A percentile compares a stretch with the other conserved stretches of the same genome.
phyloP scores from a whole-genome alignment of 2,329 filamentous ascomycete species.

The Monascus ruber region DNA sequence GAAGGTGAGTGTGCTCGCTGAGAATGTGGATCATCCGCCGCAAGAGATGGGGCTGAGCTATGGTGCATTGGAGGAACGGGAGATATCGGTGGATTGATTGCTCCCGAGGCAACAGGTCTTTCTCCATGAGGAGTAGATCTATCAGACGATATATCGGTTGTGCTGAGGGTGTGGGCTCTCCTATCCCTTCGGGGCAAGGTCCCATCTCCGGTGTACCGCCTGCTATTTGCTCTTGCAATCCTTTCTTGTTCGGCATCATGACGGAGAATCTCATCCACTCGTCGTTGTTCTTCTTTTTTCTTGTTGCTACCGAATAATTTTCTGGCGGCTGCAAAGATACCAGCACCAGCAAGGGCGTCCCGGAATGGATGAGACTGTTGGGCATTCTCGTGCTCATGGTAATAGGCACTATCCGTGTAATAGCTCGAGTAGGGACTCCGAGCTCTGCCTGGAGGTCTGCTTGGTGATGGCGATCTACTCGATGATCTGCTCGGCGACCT shows the following conservation, averaged over 20 bases:
- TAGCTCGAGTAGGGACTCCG: slow-evolving; percentile 25
- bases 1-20: slow-evolving; percentile 18
- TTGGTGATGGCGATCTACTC: slow-evolving; percentile 1
- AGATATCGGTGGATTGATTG: slow-evolving; percentile 16
- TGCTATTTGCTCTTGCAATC: slow-evolving; percentile 42
- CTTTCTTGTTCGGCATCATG: slow-evolving; percentile 44
- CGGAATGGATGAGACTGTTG: slow-evolving; percentile 39
- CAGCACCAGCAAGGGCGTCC: slow-evolving; percentile 54
- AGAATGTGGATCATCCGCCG: slow-evolving; percentile 1
- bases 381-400: slow-evolving; percentile 30
- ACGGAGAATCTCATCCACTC: slow-evolving; percentile 43
- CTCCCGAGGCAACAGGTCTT: slow-evolving; percentile 18
- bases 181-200: slow-evolving; percentile 20
- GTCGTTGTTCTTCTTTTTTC: slow-evolving; percentile 46
- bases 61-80: slow-evolving; percentile 14
- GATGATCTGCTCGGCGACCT: slow-evolving; percentile 11
- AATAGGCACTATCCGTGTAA: slow-evolving; percentile 27
- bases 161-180: slow-evolving; percentile 21
- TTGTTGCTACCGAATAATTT: slow-evolving; percentile 52
- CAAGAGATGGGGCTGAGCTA: slow-evolving; percentile 6
- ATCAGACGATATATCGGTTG: slow-evolving; percentile 28
- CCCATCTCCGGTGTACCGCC: slow-evolving; percentile 59
- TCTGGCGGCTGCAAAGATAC: slow-evolving; percentile 48
- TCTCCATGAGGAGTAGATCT: slow-evolving; percentile 22
- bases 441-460: slow-evolving; percentile 19